phyloP scores from a whole-genome alignment of 495 filamentous ascomycete genomes.

The Penicillium turbatum region DNA sequence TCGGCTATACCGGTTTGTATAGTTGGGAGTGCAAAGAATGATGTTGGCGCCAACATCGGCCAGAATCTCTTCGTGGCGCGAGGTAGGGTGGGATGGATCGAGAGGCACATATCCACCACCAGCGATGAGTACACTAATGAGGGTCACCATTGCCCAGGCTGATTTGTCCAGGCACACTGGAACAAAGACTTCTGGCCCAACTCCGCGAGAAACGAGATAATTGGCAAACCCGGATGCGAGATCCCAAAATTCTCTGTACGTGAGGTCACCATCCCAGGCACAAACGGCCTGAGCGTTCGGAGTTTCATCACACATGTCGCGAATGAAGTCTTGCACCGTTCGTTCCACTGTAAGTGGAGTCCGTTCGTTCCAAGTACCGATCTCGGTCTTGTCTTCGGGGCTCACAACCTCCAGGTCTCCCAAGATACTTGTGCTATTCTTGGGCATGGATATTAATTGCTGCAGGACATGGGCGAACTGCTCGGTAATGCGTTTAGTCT shows the following conservation, averaged over 20 bases:
- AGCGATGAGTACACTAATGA: slow-evolving; percentile 51
- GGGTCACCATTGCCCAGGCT: slow-evolving; percentile 48
- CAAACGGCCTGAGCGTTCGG: slow-evolving; percentile 37
- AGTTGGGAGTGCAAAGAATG: slow-evolving; percentile 39
- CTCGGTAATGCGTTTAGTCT: slow-evolving; percentile 27
- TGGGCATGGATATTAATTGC: slow-evolving; percentile 29
- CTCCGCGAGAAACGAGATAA: slow-evolving; percentile 42
- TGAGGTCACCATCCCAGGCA: slow-evolving; percentile 44
- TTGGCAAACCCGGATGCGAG: slow-evolving; percentile 35
- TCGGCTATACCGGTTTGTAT: slow-evolving; percentile 22
- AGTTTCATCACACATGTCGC: slow-evolving; percentile 19
- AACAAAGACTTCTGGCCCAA: slow-evolving; percentile 46
- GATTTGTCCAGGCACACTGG: slow-evolving; percentile 58
- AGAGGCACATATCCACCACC: slow-evolving; percentile 57
- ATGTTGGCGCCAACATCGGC: slow-evolving; percentile 35
- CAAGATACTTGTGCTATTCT: slow-evolving; percentile 25
- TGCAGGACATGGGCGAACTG: slow-evolving; percentile 36
- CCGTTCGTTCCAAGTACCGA: slow-evolving; percentile 33
- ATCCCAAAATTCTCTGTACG: slow-evolving; percentile 35
- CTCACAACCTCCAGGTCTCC: slow-evolving; percentile 33
- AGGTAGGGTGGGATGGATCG: slow-evolving; percentile 53
- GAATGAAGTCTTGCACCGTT: slow-evolving; percentile 47
- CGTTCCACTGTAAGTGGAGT: slow-evolving; percentile 28
- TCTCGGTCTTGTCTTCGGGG: slow-evolving; percentile 31
- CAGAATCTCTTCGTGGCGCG: slow-evolving; percentile 41